phyloP scores from a whole-genome alignment of 2,329 filamentous ascomycete species.

The Aspergillus clavatus region DNA sequence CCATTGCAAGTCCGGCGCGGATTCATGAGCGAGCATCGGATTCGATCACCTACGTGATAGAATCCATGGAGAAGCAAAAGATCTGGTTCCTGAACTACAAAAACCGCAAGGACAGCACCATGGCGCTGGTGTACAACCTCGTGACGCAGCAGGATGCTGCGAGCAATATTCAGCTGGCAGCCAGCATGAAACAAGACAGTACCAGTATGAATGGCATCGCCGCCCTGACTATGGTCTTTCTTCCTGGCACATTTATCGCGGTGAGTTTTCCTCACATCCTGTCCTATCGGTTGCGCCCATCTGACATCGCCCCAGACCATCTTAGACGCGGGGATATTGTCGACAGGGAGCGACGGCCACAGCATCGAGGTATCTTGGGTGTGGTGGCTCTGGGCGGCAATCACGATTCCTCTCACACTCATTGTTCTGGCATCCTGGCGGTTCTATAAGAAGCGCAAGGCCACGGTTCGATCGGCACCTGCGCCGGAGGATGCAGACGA shows the following conservation, averaged over 20 bases:
- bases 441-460: constrained; percentile 8
- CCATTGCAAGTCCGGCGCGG: constrained; percentile 1
- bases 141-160: constrained; percentile 29
- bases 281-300: too few species aligned
- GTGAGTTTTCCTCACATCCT: background rate
- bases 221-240: constrained; percentile 29
- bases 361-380: background rate
- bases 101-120: constrained; percentile 21
- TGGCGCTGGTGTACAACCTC: constrained; percentile 21
- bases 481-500: too few species aligned
- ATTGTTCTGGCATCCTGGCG: constrained; percentile 13
- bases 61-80: constrained; percentile 26
- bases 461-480: background rate
- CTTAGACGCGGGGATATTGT: constrained; percentile 9
- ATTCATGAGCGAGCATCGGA: constrained; percentile 13
- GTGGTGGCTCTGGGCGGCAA: constrained; percentile 13
- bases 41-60: constrained; percentile 22
- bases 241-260: constrained; percentile 20
- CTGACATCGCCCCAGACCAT: constrained; percentile 4
- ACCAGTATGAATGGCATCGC: constrained; percentile 31
- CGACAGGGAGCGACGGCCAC: background rate
- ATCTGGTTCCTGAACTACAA: constrained; percentile 25
- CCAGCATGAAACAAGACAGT: constrained; percentile 24
- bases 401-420: constrained; percentile 14
- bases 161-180: constrained; percentile 28